Evolutionary conservation across 2,329 filamentous ascomycete species (phyloP).

Genomic region (Talaromyces pinophilus): DNA sequence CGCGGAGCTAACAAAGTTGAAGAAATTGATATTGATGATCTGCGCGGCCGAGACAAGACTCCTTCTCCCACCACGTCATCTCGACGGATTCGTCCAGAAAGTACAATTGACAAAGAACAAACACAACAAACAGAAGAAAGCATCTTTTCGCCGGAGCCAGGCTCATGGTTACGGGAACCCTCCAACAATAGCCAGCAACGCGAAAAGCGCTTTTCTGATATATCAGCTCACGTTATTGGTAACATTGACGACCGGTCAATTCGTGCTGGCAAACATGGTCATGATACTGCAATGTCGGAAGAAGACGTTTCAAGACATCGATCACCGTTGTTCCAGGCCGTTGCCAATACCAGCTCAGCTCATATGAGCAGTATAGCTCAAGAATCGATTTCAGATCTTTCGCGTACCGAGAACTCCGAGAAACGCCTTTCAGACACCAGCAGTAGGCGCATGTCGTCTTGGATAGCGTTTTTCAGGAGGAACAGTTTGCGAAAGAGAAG

Average conservation of each 20-base stretch:
- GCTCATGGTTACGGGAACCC: constrained; percentile 38
- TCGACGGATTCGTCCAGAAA: constrained; percentile 9
- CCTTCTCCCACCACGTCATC: constrained; percentile 24
- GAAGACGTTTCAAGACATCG: constrained; percentile 38
- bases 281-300: constrained; percentile 37
- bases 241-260: constrained; percentile 40
- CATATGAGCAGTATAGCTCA: constrained; percentile 54
- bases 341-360: constrained; percentile 55
- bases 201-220: constrained; percentile 31
- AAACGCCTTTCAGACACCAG: constrained; percentile 60
- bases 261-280: constrained; percentile 32
- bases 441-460: constrained; percentile 50
- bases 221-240: constrained; percentile 36
- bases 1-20: constrained; percentile 5
- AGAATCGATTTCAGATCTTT: constrained; percentile 53
- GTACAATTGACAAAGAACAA: constrained; percentile 1
- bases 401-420: constrained; percentile 55
- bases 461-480: constrained; percentile 75
- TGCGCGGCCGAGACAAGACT: constrained; percentile 22
- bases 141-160: constrained; percentile 22
- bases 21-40: constrained; percentile 20
- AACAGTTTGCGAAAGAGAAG: constrained; percentile 59
- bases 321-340: constrained; percentile 50
- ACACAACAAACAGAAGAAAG: constrained; percentile 8
- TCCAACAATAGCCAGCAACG: constrained; percentile 33